Evolutionary conservation across 441 rosid genomes (phyloP).

Genomic region (Euphorbia celastroides): DNA sequence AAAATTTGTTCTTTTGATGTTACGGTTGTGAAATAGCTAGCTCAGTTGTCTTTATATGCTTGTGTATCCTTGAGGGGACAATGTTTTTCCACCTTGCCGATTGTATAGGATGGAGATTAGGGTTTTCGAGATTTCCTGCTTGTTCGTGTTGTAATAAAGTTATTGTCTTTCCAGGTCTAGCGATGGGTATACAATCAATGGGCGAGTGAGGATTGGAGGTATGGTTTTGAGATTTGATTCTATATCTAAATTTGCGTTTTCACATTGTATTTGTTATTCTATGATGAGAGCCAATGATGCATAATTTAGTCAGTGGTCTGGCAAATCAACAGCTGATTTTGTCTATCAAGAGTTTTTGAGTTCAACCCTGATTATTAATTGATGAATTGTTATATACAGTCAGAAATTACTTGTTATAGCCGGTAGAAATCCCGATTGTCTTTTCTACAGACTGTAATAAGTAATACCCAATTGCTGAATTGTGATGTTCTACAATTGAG

Average conservation of each 20-base stretch:
- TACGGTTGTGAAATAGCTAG: neutral
- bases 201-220: constrained; percentile 76
- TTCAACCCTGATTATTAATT: too few species aligned
- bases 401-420: too few species aligned
- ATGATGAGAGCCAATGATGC: too few species aligned
- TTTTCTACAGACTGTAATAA: too few species aligned
- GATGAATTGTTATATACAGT: too few species aligned
- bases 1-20: neutral
- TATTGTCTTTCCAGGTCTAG: constrained; percentile 36
- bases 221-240: constrained; percentile 6
- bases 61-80: neutral
- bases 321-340: neutral
- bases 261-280: neutral
- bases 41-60: neutral
- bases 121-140: neutral
- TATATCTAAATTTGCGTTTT: neutral
- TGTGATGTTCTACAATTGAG: neutral
- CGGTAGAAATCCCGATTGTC: too few species aligned
- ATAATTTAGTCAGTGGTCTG: neutral
- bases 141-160: neutral
- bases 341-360: neutral
- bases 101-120: neutral
- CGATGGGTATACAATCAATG: constrained; percentile 63
- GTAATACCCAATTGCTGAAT: too few species aligned
- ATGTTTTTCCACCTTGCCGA: neutral